These are phyloP conservation scores for Dactylellina sp. DNA, from an alignment of 2,329 filamentous ascomycete species.

Conservation along the genomic window DNA sequence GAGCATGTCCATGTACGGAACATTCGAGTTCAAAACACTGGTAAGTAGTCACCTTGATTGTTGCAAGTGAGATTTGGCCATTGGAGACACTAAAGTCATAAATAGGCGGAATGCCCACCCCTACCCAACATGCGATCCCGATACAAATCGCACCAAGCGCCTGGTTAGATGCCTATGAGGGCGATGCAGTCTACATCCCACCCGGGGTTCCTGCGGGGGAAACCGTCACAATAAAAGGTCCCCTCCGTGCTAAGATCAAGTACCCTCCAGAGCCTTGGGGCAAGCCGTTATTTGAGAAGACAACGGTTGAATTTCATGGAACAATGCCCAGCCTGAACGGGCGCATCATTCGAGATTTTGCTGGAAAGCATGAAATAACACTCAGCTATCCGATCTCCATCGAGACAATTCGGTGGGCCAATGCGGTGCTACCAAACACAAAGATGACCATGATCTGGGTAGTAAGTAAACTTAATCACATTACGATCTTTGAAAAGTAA, in stretches of 20 bases:
- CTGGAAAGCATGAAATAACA: constrained; percentile 15
- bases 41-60: no score
- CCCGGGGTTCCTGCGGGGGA: constrained; percentile 5
- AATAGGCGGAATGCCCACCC: constrained; percentile 25
- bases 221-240: constrained; percentile 4
- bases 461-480: no score
- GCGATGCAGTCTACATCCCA: constrained; percentile 17
- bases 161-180: constrained; percentile 19
- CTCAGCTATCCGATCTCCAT: constrained; percentile 25
- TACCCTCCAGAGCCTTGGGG: constrained; percentile 25
- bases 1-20: constrained; percentile 25
- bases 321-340: constrained; percentile 7
- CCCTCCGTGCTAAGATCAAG: constrained; percentile 16
- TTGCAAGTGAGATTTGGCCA: no score
- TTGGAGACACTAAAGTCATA: neutral
- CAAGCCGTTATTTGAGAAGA: constrained; percentile 8
- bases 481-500: no score
- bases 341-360: constrained; percentile 29
- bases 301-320: constrained; percentile 22
- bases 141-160: constrained; percentile 11
- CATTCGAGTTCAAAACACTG: constrained; percentile 29
- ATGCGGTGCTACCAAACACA: constrained; percentile 21
- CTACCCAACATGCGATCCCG: constrained; percentile 6
- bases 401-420: constrained; percentile 15
- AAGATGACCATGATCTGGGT: constrained; percentile 19